Evolutionary conservation across 352 stramenopile genomes (phyloP).

Genomic region (Pythium biforme): DNA sequence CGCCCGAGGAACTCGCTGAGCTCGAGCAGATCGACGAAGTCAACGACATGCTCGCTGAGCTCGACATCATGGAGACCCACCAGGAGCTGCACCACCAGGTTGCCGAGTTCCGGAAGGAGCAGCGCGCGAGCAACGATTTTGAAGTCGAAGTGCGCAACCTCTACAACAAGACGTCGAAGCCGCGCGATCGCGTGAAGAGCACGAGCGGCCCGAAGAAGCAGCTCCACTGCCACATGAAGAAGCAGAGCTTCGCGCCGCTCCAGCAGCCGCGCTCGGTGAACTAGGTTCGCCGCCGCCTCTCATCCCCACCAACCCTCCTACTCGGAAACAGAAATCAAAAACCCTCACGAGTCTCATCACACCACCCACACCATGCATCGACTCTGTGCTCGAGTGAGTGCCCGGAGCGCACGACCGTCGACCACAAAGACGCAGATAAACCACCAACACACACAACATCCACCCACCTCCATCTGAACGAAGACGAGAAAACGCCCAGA

Average conservation of each 20-base stretch:
- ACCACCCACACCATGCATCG: slow-evolving; percentile 19
- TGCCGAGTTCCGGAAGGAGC: slow-evolving; percentile 53
- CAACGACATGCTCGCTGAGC: slow-evolving; percentile 73
- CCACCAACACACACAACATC: neutral
- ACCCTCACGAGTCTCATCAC: slow-evolving; percentile 28
- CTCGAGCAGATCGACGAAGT: slow-evolving; percentile 80
- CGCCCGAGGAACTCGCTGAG: slow-evolving; percentile 54
- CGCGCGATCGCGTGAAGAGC: slow-evolving; percentile 38
- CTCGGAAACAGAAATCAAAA: slow-evolving; percentile 21
- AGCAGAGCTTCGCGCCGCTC: slow-evolving; percentile 47
- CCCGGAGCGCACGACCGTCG: slow-evolving; percentile 7
- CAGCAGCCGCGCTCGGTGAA: slow-evolving; percentile 75
- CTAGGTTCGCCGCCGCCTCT: slow-evolving; percentile 25
- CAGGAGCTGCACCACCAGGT: slow-evolving; percentile 66
- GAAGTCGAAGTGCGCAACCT: slow-evolving; percentile 59
- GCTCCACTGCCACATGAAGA: slow-evolving; percentile 38
- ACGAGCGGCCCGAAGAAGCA: slow-evolving; percentile 41
- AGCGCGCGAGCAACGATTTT: slow-evolving; percentile 50
- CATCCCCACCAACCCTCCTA: neutral
- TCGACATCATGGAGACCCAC: slow-evolving; percentile 78
- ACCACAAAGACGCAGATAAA: slow-evolving; percentile 9
- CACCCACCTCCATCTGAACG: slow-evolving; percentile 18
- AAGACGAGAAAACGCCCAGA: slow-evolving; percentile 22
- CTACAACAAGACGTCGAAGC: slow-evolving; percentile 52
- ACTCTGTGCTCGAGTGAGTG: slow-evolving; percentile 27